These are phyloP conservation scores for Saposhnikovia divaricata DNA, from an alignment of 129 eudicot genomes.

Conservation along the genomic window DNA sequence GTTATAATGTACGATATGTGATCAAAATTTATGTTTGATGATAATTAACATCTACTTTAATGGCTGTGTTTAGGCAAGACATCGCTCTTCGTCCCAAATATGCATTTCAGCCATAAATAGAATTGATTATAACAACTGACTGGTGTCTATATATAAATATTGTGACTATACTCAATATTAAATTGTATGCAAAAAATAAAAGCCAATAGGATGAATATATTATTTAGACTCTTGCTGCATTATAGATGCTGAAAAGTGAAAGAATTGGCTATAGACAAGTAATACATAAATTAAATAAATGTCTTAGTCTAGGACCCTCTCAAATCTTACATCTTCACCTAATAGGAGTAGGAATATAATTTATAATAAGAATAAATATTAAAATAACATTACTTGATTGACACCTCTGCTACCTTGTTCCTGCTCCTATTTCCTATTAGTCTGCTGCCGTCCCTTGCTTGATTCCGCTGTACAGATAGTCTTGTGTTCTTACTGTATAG, in stretches of 20 bases:
- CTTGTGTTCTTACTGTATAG: not conserved
- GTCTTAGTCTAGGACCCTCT: not conserved
- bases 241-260: not conserved
- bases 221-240: not conserved
- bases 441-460: not conserved
- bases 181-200: not conserved
- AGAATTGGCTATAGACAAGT: not conserved
- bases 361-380: not conserved
- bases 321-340: not conserved
- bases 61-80: not conserved
- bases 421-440: not conserved
- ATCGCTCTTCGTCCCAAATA: not conserved
- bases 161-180: not conserved
- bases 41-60: not conserved
- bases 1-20: not conserved
- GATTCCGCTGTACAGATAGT: not conserved
- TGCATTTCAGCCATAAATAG: not conserved
- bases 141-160: not conserved
- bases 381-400: not conserved
- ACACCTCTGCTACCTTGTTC: not conserved
- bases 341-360: not conserved
- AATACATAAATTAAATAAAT: not conserved
- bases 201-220: not conserved
- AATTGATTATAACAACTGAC: not conserved
- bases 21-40: not conserved